Evolutionary conservation across 1,139 yeast species (phyloP).

Genomic region (Wickerhamomyces sp.): DNA sequence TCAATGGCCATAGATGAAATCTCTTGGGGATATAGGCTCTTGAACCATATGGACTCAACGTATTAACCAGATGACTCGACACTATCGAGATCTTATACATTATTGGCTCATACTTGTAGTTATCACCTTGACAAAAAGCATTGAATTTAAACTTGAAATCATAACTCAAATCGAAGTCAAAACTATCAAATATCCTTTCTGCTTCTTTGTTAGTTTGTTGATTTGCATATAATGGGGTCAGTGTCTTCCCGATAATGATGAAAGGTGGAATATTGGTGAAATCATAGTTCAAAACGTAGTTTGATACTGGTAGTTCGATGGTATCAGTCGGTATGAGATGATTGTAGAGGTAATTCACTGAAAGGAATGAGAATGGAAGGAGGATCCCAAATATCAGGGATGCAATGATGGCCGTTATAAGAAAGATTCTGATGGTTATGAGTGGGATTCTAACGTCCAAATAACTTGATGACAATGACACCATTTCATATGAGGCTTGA

Average conservation of each 20-base stretch:
- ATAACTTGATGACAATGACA: slow-evolving; percentile 22
- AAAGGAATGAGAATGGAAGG: slow-evolving; percentile 35
- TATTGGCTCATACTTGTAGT: slow-evolving; percentile 8
- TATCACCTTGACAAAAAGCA: slow-evolving; percentile 13
- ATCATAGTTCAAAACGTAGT: slow-evolving; percentile 26
- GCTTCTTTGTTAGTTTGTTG: slow-evolving; percentile 9
- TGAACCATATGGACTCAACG: slow-evolving; percentile 15
- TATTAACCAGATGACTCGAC: slow-evolving; percentile 9
- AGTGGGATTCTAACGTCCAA: slow-evolving; percentile 17
- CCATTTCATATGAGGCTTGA: neutral
- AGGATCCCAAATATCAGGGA: slow-evolving; percentile 25
- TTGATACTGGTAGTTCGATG: slow-evolving; percentile 26
- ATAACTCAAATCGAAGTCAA: slow-evolving; percentile 10
- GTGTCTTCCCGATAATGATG: slow-evolving; percentile 20
- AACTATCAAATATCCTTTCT: slow-evolving; percentile 9
- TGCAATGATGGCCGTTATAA: slow-evolving; percentile 15
- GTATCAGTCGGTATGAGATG: slow-evolving; percentile 32
- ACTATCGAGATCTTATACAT: slow-evolving; percentile 20
- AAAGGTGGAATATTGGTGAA: slow-evolving; percentile 26
- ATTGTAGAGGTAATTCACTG: slow-evolving; percentile 35
- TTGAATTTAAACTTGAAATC: slow-evolving; percentile 17
- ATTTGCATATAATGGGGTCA: slow-evolving; percentile 15
- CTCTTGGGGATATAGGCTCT: slow-evolving; percentile 9
- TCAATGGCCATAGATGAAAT: slow-evolving; percentile 21
- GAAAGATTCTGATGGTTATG: slow-evolving; percentile 17